These are phyloP conservation scores for Saccharomyces kudriavzevii DNA, from an alignment of 805 yeast species.

Conservation along the genomic window DNA sequence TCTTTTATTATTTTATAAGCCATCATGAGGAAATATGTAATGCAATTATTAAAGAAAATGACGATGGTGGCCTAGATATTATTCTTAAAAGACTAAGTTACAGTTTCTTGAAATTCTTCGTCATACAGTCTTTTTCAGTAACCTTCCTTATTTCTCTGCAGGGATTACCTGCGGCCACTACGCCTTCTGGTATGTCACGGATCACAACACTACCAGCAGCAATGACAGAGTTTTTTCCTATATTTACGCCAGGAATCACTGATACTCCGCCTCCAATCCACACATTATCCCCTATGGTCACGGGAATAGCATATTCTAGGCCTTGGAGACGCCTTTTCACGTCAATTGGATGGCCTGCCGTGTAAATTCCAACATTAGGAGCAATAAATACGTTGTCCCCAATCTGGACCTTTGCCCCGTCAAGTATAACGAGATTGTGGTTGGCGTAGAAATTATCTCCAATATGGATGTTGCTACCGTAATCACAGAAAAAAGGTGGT, in stretches of 20 bases:
- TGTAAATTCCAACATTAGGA: slow-evolving; percentile 50
- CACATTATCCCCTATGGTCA: slow-evolving; percentile 53
- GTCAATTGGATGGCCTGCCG: slow-evolving; percentile 61
- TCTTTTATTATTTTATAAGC: not conserved
- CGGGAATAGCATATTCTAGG: slow-evolving; percentile 48
- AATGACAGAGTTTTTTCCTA: slow-evolving; percentile 53
- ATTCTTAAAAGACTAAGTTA: not conserved
- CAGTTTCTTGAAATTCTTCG: not conserved
- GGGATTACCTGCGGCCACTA: slow-evolving; percentile 59
- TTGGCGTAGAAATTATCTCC: slow-evolving; percentile 57
- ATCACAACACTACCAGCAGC: slow-evolving; percentile 66
- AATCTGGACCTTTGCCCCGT: slow-evolving; percentile 50
- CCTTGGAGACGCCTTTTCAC: slow-evolving; percentile 33
- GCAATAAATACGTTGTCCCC: slow-evolving; percentile 57
- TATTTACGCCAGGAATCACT: slow-evolving; percentile 56
- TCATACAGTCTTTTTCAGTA: not conserved
- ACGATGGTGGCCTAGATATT: not conserved
- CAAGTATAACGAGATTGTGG: slow-evolving; percentile 46
- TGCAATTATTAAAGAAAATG: not conserved
- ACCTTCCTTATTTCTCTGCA: slow-evolving; percentile 37
- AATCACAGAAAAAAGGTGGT: slow-evolving; percentile 56
- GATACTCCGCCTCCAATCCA: slow-evolving; percentile 57
- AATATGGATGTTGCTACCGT: slow-evolving; percentile 51
- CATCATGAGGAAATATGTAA: no score
- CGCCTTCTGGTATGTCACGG: slow-evolving; percentile 44